A percentile compares a stretch with the other conserved stretches of the same genome.
phyloP scores from a whole-genome alignment of 768 basidiomycete species.

The Nidula microcarpa region DNA sequence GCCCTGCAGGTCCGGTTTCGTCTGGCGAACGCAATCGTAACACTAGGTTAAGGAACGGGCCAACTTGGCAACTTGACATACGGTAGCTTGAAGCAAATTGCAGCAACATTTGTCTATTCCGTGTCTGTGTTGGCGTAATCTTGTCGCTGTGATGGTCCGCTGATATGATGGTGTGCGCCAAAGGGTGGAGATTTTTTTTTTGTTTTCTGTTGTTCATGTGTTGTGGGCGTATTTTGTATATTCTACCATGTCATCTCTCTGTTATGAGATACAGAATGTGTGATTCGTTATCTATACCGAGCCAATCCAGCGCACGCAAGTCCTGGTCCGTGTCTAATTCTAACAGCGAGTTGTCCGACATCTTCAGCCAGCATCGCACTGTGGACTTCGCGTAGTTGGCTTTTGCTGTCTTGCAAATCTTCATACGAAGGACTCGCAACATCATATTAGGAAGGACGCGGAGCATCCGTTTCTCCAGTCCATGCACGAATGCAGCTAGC shows the following conservation, averaged over 20 bases:
- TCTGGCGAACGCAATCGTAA: not conserved
- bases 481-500: not conserved
- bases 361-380: conserved; percentile 52
- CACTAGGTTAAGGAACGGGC: conserved; percentile 5
- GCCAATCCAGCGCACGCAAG: conserved; percentile 59
- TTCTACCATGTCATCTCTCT: conserved; percentile 7
- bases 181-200: not conserved
- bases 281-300: conserved; percentile 61
- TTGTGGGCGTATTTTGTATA: not conserved
- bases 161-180: not conserved
- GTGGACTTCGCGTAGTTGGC: conserved; percentile 23
- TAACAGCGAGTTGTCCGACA: conserved; percentile 44
- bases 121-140: not conserved
- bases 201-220: not conserved
- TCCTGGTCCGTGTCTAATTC: conserved; percentile 48
- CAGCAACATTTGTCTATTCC: not conserved
- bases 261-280: conserved; percentile 29
- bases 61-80: no score
- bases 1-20: not conserved
- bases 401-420: conserved; percentile 50
- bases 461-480: conserved; percentile 20
- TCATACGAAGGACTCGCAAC: conserved; percentile 59
- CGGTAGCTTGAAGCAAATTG: no score
- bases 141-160: not conserved
- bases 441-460: conserved; percentile 70